Evolutionary conservation across 805 yeast genomes (phyloP).

Genomic region (Candida wancherniae): DNA sequence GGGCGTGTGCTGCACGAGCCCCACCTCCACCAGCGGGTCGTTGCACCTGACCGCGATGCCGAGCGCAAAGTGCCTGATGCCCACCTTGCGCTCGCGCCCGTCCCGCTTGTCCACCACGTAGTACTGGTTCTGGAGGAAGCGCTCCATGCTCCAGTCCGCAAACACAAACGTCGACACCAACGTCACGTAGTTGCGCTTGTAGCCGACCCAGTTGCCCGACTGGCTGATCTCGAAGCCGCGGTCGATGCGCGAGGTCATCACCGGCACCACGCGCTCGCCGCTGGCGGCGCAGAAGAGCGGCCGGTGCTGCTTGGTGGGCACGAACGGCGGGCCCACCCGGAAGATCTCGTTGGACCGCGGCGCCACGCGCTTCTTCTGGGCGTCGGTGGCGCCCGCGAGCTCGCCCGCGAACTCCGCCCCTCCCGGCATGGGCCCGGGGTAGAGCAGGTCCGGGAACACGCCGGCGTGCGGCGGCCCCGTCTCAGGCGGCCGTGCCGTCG

Average conservation of each 20-base stretch:
- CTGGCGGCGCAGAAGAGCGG: constrained; percentile 2
- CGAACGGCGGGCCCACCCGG: constrained; percentile 53
- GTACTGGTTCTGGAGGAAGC: constrained; percentile 29
- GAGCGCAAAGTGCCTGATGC: constrained; percentile 20
- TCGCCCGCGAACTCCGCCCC: not conserved
- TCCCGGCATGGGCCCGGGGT: not conserved
- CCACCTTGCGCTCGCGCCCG: not conserved
- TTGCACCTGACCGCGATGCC: constrained; percentile 51
- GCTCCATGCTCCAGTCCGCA: constrained; percentile 11
- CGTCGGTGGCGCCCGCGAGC: not conserved
- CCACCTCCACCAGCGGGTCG: constrained; percentile 39
- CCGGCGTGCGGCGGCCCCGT: not conserved
- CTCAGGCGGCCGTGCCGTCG: too few relatives aligned
- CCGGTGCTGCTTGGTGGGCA: constrained; percentile 2
- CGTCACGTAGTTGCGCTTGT: constrained; percentile 64
- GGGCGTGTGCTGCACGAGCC: constrained; percentile 64
- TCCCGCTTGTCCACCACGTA: not conserved
- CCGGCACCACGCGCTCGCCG: constrained; percentile 4
- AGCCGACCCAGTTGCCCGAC: constrained; percentile 52
- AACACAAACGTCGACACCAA: constrained; percentile 51
- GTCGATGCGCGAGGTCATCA: constrained; percentile 19
- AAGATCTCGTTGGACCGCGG: constrained; percentile 61
- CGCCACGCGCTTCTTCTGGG: constrained; percentile 32
- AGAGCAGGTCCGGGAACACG: not conserved
- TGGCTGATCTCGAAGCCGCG: constrained; percentile 20